Conservation (phyloP, 2,329 filamentous ascomycete genomes). For the Raffaelea ambrosiae region DNA sequence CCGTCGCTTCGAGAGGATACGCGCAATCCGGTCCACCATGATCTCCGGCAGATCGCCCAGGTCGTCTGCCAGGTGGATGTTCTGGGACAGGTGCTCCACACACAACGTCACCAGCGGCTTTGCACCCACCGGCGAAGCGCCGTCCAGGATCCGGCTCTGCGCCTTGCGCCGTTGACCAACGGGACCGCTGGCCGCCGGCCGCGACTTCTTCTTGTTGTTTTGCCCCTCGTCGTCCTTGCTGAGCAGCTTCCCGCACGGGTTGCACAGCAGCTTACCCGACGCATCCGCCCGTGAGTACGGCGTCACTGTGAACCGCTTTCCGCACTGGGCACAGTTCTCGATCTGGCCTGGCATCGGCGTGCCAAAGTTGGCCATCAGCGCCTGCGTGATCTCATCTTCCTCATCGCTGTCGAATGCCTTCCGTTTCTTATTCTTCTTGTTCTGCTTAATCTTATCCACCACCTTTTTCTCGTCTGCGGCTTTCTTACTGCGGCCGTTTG, state of each 20-base stretch:
- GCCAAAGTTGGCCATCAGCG: slow-evolving; percentile 37
- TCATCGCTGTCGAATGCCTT: slow-evolving; percentile 35
- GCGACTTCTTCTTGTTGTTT: slow-evolving; percentile 47
- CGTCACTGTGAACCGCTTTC: slow-evolving; percentile 87
- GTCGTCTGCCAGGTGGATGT: slow-evolving; percentile 53
- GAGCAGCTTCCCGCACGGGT: slow-evolving; percentile 68
- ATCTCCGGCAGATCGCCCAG: slow-evolving; percentile 49
- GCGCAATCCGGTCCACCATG: slow-evolving; percentile 50
- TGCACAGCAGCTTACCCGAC: slow-evolving; percentile 69
- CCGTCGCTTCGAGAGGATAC: slow-evolving; percentile 51
- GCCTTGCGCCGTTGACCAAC: slow-evolving; percentile 62
- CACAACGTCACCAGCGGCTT: slow-evolving; percentile 60
- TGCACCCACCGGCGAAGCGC: slow-evolving; percentile 53
- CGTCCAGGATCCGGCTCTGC: slow-evolving; percentile 80
- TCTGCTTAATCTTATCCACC: slow-evolving; percentile 53
- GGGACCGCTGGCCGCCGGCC: slow-evolving; percentile 35
- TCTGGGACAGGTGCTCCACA: slow-evolving; percentile 53
- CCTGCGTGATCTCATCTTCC: slow-evolving; percentile 40
- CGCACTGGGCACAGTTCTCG: slow-evolving; percentile 78
- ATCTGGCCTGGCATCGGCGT: slow-evolving; percentile 69
- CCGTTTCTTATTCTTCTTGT: slow-evolving; percentile 47
- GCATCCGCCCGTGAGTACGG: slow-evolving; percentile 77
- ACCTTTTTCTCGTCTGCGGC: slow-evolving; percentile 26
- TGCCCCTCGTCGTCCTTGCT: slow-evolving; percentile 49
- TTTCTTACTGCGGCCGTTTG: slow-evolving; percentile 47